Conservation (phyloP, 2,329 filamentous ascomycete genomes). For the Talaromyces marneffei region DNA sequence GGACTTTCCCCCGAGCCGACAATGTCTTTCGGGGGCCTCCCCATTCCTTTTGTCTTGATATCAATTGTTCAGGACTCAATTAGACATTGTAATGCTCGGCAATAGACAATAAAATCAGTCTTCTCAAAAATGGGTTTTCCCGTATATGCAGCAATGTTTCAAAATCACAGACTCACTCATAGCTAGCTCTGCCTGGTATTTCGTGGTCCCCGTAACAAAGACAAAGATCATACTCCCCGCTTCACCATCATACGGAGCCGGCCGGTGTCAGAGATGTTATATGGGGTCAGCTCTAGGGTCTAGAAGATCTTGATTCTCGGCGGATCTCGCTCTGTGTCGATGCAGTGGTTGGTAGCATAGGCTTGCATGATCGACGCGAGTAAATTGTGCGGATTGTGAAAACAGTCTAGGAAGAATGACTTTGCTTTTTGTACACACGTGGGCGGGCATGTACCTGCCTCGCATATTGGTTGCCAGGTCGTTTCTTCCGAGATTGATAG, state of each 20-base stretch:
- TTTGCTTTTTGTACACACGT: neutral
- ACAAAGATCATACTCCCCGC: neutral
- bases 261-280: conserved; percentile 1
- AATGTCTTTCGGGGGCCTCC: neutral
- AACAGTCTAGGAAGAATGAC: neutral
- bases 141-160: neutral
- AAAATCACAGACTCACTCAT: neutral
- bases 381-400: neutral
- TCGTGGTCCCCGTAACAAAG: neutral
- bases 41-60: neutral
- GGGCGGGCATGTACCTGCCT: neutral
- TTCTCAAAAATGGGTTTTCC: neutral
- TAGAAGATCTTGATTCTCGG: neutral
- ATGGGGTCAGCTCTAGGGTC: neutral
- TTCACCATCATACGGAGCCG: neutral
- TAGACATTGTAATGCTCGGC: neutral
- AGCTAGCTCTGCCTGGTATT: neutral
- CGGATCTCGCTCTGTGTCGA: neutral
- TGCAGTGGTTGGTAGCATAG: neutral
- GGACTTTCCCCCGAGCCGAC: neutral
- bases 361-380: neutral
- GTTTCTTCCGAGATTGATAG: neutral
- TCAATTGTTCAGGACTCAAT: too few relatives aligned
- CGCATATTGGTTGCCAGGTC: neutral
- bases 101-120: neutral